phyloP scores from a whole-genome alignment of 2,329 filamentous ascomycete genomes.

The Phoma herbarum region DNA sequence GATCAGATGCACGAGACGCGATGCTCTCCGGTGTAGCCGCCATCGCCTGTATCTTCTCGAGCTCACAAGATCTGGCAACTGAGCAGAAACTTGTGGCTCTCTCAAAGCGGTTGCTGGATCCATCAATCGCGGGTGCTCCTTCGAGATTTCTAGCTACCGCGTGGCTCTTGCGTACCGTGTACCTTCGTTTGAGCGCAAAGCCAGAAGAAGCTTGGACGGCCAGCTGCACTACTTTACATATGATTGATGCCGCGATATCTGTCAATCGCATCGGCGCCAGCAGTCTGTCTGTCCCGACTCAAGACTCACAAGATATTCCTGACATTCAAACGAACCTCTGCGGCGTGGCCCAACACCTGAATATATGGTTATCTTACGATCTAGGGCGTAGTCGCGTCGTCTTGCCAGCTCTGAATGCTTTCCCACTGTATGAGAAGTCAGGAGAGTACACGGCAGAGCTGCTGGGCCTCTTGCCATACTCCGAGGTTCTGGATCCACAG shows the following conservation, averaged over 20 bases:
- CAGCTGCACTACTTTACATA: conserved; percentile 9
- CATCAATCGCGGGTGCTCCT: conserved; percentile 2
- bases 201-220: conserved; percentile 14
- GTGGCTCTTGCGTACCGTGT: conserved; percentile 8
- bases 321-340: not conserved
- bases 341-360: conserved; percentile 12
- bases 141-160: conserved; percentile 1
- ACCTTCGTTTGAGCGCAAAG: conserved; percentile 8
- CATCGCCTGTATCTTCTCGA: conserved; percentile 7
- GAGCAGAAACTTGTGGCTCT: conserved; percentile 1
- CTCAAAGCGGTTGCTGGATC: conserved; percentile 2
- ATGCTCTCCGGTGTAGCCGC: conserved; percentile 7
- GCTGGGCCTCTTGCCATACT: conserved; percentile 7
- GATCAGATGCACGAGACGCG: not conserved
- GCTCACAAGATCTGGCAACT: not conserved
- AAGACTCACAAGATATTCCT: not conserved
- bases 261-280: not conserved
- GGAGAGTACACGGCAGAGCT: conserved; percentile 9
- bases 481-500: conserved; percentile 5
- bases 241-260: conserved; percentile 4
- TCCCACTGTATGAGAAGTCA: not conserved
- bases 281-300: not conserved
- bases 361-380: conserved; percentile 14
- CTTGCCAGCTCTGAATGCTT: conserved; percentile 1
- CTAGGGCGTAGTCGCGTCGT: conserved; percentile 9